These are phyloP conservation scores for Globisporangium abappressorium DNA, from an alignment of 352 stramenopile genomes.

Conservation along the genomic window DNA sequence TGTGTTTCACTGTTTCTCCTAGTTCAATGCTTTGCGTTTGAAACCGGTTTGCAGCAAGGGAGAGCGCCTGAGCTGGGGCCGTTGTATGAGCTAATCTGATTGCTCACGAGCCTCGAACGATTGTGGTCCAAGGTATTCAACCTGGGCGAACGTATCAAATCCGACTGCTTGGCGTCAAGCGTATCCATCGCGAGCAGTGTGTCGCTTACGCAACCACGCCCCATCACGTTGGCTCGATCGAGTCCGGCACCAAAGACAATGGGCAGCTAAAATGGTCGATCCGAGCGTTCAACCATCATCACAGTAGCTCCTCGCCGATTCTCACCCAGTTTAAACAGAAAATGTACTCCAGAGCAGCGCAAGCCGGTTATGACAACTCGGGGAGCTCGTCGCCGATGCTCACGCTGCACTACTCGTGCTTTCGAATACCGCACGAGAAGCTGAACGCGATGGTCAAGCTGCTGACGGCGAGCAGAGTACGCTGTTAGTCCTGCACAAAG, in stretches of 20 bases:
- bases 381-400: slow-evolving; percentile 7
- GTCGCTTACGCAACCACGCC: slow-evolving; percentile 28
- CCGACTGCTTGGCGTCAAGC: slow-evolving; percentile 38
- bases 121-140: slow-evolving; percentile 22
- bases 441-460: slow-evolving; percentile 21
- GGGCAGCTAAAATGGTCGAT: slow-evolving; percentile 15
- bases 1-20: neutral
- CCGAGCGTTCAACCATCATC: slow-evolving; percentile 22
- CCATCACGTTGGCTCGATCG: neutral
- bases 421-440: slow-evolving; percentile 18
- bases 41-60: neutral
- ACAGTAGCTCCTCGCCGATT: neutral
- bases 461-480: slow-evolving; percentile 7
- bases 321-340: slow-evolving; percentile 10
- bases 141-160: slow-evolving; percentile 36
- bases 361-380: slow-evolving; percentile 14
- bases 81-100: slow-evolving; percentile 8
- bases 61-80: neutral
- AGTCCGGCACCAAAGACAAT: neutral
- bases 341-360: slow-evolving; percentile 20
- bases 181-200: slow-evolving; percentile 28
- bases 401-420: slow-evolving; percentile 21
- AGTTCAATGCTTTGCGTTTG: slow-evolving; percentile 41
- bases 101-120: slow-evolving; percentile 19
- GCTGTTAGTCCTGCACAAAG: neutral